A percentile compares a stretch with the other conserved stretches of the same genome.
phyloP scores from a whole-genome alignment of 2,329 filamentous ascomycete genomes.

The Orbilia oligospora region DNA sequence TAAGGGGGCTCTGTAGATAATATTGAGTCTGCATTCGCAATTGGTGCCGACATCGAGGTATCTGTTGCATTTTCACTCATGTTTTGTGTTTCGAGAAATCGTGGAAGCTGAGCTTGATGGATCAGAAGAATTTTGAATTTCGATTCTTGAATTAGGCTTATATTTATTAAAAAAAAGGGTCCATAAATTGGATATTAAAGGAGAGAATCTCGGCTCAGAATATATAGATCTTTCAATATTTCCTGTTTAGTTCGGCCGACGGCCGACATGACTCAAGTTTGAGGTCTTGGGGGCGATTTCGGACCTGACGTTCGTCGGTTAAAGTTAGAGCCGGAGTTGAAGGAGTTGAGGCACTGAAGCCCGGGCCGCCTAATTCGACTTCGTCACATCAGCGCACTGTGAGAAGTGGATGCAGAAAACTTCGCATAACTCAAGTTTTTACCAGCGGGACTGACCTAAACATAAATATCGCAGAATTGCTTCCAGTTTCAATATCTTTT shows the following conservation, averaged over 20 bases:
- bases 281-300: background rate
- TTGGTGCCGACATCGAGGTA: background rate
- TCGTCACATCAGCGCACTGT: no score
- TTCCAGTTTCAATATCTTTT: no score
- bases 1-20: background rate
- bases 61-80: constrained; percentile 22
- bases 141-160: no score
- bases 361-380: background rate
- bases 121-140: no score
- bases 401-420: no score
- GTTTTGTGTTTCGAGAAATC: background rate
- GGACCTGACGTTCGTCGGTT: background rate
- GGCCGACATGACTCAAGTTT: constrained; percentile 4
- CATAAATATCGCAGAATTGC: no score
- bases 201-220: background rate
- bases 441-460: no score
- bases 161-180: background rate
- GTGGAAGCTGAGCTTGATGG: background rate
- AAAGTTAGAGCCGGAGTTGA: constrained; percentile 1
- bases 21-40: background rate
- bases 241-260: background rate
- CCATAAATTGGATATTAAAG: background rate
- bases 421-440: no score
- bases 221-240: background rate
- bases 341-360: background rate